Conservation (phyloP, 371 early-diverging fungal species). For the Nematocida minor region DNA sequence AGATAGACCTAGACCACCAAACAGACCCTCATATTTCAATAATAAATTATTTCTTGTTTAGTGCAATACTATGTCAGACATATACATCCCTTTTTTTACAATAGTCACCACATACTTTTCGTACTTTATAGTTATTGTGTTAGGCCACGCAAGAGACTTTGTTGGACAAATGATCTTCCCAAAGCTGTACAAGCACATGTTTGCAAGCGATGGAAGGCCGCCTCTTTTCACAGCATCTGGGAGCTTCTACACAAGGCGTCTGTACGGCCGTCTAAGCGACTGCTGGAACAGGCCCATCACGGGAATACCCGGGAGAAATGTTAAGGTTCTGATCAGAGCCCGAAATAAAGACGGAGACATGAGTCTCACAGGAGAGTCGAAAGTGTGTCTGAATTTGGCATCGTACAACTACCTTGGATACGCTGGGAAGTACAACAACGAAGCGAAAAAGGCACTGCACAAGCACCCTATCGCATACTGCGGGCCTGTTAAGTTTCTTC, state of each 20-base stretch:
- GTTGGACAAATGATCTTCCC: slow-evolving; percentile 72
- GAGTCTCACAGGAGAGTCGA: slow-evolving; percentile 72
- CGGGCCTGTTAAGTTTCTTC: slow-evolving; percentile 65
- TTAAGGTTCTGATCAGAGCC: slow-evolving; percentile 77
- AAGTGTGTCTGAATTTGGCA: slow-evolving; percentile 81
- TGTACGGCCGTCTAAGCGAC: slow-evolving; percentile 87
- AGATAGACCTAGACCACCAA: slow-evolving; percentile 3
- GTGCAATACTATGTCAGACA: not conserved
- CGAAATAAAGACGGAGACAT: slow-evolving; percentile 77
- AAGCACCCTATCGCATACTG: slow-evolving; percentile 66
- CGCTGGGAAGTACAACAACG: slow-evolving; percentile 77
- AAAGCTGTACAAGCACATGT: slow-evolving; percentile 70
- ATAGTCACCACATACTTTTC: slow-evolving; percentile 85
- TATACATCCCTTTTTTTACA: slow-evolving; percentile 54
- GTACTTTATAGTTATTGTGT: slow-evolving; percentile 80
- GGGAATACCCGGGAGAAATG: slow-evolving; percentile 81
- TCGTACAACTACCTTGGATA: slow-evolving; percentile 99
- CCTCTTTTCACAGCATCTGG: slow-evolving; percentile 83
- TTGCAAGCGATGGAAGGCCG: slow-evolving; percentile 71
- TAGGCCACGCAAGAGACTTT: slow-evolving; percentile 69
- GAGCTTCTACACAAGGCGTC: slow-evolving; percentile 84
- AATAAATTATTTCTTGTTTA: slow-evolving; percentile 1
- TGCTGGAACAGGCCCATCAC: slow-evolving; percentile 91
- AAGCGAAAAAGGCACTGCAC: slow-evolving; percentile 78
- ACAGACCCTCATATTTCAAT: not conserved